Base-by-base conservation (phyloP, 2,329 filamentous ascomycete species). In the Ophiostoma himal-ulmi region DNA sequence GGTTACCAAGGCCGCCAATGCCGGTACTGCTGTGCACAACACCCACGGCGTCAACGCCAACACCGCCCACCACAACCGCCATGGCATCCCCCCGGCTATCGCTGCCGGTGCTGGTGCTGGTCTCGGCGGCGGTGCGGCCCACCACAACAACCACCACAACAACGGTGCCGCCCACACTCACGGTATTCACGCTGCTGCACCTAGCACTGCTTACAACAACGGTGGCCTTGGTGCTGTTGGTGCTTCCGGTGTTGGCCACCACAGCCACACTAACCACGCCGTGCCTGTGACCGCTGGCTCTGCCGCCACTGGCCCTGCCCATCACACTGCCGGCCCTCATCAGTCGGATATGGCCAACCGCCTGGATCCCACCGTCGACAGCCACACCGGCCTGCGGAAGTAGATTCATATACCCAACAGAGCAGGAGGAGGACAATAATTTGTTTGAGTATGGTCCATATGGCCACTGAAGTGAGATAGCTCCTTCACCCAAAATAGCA, bases 331-430 rank as follows among this genome's bases (percentile, higher is more conserved):
- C 73, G 77, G 77, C 73, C 78, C 52, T 5, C 52, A 57, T 22
- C 17, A 57, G 52, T 57, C 76, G 41, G 77, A 80, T 70, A 17
- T 81, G 69, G 10, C 78, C 71, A 83, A 83, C 76, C 81, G 80
- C 75, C 67, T 81, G 10, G 80, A 82, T 71, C 80, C 80, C n/a
- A 39, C 83, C 26, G 84, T 88, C 64, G 86, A 88, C 77, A 84
- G 82, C 11, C 67, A 39, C 60, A 70, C 71, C 26, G 71, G 69
- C 5, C 62, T 70, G 69, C 69, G 69, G 60, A 72, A 70, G 71
- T 62, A 62, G 14, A 62, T 17, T 14, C 44, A 57, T 22, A 57
- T 57, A 22, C 52, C 52, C 20, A 30, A 11, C 6, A 36, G 13
- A 34, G 48, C 17, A 54, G 48, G 48, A 22, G 20, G n/a, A 3